phyloP scores from a whole-genome alignment of 2,329 filamentous ascomycete genomes.

The Aspergillus melleus region DNA sequence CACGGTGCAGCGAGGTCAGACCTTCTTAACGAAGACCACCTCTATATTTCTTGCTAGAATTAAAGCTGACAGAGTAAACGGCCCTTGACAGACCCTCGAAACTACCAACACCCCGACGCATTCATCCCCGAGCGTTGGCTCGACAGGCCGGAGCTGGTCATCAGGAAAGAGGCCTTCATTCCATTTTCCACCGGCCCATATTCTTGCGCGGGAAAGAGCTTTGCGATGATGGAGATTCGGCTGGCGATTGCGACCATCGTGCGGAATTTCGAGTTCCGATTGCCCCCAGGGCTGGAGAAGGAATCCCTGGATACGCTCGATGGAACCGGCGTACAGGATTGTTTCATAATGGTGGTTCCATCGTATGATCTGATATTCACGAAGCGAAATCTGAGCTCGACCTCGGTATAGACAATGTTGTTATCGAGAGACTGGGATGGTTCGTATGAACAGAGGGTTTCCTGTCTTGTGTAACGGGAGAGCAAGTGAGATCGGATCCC shows the following conservation, averaged over 20 bases:
- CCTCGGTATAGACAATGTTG: neutral
- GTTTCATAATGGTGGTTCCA: conserved; percentile 10
- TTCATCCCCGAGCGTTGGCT: conserved; percentile 13
- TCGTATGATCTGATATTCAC: conserved; percentile 9
- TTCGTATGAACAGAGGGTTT: neutral
- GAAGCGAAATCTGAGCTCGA: neutral
- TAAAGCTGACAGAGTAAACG: neutral
- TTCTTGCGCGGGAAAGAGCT: conserved; percentile 7
- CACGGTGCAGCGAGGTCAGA: conserved; percentile 8
- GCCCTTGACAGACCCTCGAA: conserved; percentile 6
- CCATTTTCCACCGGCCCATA: conserved; percentile 11
- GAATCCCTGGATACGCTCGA: conserved; percentile 6
- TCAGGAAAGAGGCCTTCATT: conserved; percentile 9
- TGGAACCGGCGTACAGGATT: conserved; percentile 8
- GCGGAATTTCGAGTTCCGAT: conserved; percentile 9
- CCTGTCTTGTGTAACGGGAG: neutral
- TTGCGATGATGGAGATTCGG: conserved; percentile 14
- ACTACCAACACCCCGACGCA: conserved; percentile 5
- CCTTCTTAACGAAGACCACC: neutral
- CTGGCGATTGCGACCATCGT: conserved; percentile 9
- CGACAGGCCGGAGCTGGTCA: conserved; percentile 7
- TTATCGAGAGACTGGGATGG: neutral
- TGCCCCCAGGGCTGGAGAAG: conserved; percentile 4
- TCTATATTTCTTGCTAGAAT: too few relatives aligned
- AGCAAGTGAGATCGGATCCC: neutral